phyloP scores from a whole-genome alignment of 345 rosid species.

The Noccaea caerulescens region DNA sequence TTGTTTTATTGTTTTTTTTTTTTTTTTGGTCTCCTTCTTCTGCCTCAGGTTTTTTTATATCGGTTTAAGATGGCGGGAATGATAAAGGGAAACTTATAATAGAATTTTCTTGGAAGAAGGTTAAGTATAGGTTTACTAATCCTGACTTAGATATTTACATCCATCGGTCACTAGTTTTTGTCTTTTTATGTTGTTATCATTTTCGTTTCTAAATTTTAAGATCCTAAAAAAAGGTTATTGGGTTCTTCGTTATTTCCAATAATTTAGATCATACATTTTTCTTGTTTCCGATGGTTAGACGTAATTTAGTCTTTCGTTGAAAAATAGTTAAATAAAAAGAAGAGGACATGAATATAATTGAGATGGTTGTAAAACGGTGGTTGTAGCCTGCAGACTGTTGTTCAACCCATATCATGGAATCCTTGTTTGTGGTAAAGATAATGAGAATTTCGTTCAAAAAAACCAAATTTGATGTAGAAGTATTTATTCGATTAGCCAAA shows the following conservation, averaged over 20 bases:
- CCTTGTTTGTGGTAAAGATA: not conserved
- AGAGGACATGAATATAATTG: not conserved
- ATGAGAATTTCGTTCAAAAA: too few relatives aligned
- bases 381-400: not conserved
- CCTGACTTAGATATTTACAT: constrained; percentile 29
- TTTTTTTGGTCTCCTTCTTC: not conserved
- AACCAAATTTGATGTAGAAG: too few relatives aligned
- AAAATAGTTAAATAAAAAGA: not conserved
- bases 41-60: constrained; percentile 21
- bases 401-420: not conserved
- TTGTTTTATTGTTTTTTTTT: constrained; percentile 14
- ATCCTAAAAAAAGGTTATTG: constrained; percentile 26
- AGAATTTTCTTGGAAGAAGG: constrained; percentile 21
- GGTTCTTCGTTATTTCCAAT: not conserved
- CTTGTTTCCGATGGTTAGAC: constrained; percentile 9
- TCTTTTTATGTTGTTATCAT: not conserved
- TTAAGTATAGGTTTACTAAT: constrained; percentile 48
- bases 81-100: constrained; percentile 30
- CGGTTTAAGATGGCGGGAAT: constrained; percentile 5
- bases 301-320: constrained; percentile 5
- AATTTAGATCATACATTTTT: constrained; percentile 26
- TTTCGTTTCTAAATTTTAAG: constrained; percentile 22
- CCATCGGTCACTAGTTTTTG: constrained; percentile 21
- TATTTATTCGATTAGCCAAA: too few relatives aligned
- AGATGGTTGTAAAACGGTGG: not conserved